Conservation (phyloP, 1,284 basidiomycete species). For the Fomitiporia mediterranea region DNA sequence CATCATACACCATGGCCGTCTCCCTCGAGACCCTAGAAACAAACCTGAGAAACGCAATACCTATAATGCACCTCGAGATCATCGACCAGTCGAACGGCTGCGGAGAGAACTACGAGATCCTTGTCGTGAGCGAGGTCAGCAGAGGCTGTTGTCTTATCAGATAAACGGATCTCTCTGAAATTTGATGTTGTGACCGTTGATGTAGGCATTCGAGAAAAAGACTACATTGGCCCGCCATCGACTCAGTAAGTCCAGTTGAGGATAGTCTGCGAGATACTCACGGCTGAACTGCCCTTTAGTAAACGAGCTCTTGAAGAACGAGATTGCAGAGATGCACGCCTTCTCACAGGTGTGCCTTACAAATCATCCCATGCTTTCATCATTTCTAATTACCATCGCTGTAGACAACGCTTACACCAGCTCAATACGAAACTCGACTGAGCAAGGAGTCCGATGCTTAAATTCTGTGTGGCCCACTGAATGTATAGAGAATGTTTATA, state of each 20-base stretch:
- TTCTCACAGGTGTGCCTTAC: constrained; percentile 68
- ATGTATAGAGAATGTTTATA: no score
- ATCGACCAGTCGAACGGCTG: constrained; percentile 74
- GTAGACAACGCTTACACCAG: constrained; percentile 72
- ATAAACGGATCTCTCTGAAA: constrained; percentile 1
- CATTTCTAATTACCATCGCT: background rate
- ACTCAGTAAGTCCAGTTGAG: constrained; percentile 41
- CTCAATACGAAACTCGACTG: constrained; percentile 55
- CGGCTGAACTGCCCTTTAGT: constrained; percentile 38
- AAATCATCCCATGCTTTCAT: constrained; percentile 2
- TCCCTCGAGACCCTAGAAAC: constrained; percentile 50
- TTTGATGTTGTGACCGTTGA: background rate
- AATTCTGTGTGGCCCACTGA: background rate
- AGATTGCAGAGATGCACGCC: constrained; percentile 77
- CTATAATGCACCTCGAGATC: constrained; percentile 62
- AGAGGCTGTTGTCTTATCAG: constrained; percentile 14
- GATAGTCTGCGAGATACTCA: background rate
- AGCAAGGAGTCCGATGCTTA: constrained; percentile 32
- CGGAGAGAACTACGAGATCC: constrained; percentile 67
- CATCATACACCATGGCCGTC: constrained; percentile 49
- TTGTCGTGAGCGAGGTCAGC: constrained; percentile 70
- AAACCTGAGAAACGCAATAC: constrained; percentile 54
- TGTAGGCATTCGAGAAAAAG: constrained; percentile 69
- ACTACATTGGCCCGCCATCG: constrained; percentile 67
- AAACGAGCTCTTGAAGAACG: constrained; percentile 65